Evolutionary conservation across 192 early-diverging fungal species (phyloP), one percentile per base, ranked within the genome.

Genomic region (Umbelopsis vinacea): DNA sequence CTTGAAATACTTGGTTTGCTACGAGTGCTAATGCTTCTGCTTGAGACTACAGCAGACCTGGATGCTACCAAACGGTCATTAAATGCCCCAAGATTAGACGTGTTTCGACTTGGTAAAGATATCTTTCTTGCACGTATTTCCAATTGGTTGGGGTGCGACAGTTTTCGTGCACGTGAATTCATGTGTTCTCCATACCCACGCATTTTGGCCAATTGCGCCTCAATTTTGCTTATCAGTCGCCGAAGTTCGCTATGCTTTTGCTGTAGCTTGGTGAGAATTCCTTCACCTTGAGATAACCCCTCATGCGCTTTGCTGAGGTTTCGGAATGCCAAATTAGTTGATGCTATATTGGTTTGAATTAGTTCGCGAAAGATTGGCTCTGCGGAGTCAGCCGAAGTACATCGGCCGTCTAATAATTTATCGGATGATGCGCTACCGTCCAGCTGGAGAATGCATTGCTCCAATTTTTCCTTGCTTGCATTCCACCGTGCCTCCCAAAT

Each of bases 141-240:
- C 7, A 63, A 63, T 3, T 12, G 12, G 33, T 29, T 63, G 19
- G 57, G 57, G 57, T 17, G 33, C 3, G 57, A 63, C 3, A 63
- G 29, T 29, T 63, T 63, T 63, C 57, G 38, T 37, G 12, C 57
- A 63, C 57, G 57, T 63, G 57, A 63, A 63, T 63, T 63, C 33
- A 63, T 63, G 33, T 63, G 57, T 29, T 63, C 57, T 2, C 33
- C 33, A 63, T 8, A 26, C 7, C 57, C 57, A 6, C 57, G 57
- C 8, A 17, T n/a, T 63, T 37, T 63, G 5, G 57, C 33, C 11
- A 63, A n/a, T 19, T 29, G 57, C 26, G 29, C 15, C 15, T 63
- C 57, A 5, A 63, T 38, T 29, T 63, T 63, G 7, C 29, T 63
- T 29, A 26, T 26, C 11, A 63, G 57, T 63, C 57, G 24, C 24